Conservation (phyloP, 345 rosid genomes). For the Nasturtium officinale region DNA sequence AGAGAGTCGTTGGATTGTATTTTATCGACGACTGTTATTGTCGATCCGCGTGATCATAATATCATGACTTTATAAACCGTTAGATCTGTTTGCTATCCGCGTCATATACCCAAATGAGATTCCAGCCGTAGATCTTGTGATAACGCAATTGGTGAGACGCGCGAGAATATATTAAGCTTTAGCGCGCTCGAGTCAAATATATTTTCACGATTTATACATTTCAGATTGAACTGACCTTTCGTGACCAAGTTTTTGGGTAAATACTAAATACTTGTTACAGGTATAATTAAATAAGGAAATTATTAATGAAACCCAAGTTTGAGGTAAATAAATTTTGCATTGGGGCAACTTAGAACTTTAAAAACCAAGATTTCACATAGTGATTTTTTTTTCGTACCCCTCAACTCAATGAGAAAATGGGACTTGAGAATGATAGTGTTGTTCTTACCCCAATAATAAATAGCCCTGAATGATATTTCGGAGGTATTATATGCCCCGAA, state of each 20-base stretch:
- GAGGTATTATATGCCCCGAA: too few species aligned
- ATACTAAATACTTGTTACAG: not conserved
- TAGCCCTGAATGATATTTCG: not conserved
- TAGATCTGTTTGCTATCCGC: slow-evolving; percentile 22
- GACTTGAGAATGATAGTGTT: too few species aligned
- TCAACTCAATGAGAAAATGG: too few species aligned
- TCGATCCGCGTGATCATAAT: slow-evolving; percentile 17
- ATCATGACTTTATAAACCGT: not conserved
- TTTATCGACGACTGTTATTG: slow-evolving; percentile 11
- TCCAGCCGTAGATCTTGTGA: slow-evolving; percentile 17
- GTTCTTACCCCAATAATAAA: not conserved
- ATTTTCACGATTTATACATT: not conserved
- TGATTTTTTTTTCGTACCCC: too few species aligned
- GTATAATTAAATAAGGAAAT: not conserved
- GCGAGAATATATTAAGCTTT: not conserved
- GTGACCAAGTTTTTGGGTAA: not conserved
- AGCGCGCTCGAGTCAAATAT: not conserved
- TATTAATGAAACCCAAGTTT: not conserved
- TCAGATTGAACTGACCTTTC: not conserved
- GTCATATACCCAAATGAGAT: not conserved
- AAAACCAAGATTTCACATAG: too few species aligned
- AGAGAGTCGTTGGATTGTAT: slow-evolving; percentile 16
- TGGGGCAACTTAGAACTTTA: too few species aligned
- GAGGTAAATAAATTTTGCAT: too few species aligned
- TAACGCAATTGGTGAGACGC: not conserved